Conservation (phyloP, 306 rosid genomes). For the Cucurbita pepo region DNA sequence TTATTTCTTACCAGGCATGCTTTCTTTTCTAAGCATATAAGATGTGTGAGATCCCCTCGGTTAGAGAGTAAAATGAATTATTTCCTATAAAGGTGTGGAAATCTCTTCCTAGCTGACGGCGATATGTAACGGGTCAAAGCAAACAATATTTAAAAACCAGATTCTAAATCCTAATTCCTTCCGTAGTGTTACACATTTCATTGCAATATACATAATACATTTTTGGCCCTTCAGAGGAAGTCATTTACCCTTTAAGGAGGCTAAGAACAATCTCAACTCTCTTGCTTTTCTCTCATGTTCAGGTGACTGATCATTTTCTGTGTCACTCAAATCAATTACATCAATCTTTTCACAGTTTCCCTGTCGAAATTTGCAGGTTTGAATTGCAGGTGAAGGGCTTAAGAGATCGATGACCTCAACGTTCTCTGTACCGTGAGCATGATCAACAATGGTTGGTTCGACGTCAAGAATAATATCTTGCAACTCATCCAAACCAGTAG, state of each 20-base stretch:
- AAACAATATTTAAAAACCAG: background rate
- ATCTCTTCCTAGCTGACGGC: too few species aligned
- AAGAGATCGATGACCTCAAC: slow-evolving; percentile 45
- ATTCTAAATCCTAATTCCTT: background rate
- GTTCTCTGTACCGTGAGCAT: background rate
- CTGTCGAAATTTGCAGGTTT: slow-evolving; percentile 8
- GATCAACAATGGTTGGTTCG: slow-evolving; percentile 10
- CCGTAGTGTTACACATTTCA: background rate
- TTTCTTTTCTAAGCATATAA: too few species aligned
- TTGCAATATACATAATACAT: background rate
- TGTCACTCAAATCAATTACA: slow-evolving; percentile 57
- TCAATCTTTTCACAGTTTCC: slow-evolving; percentile 18
- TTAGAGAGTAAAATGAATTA: too few species aligned
- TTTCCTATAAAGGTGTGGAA: too few species aligned
- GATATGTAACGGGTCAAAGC: background rate
- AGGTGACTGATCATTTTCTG: slow-evolving; percentile 46
- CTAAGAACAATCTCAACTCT: slow-evolving; percentile 48
- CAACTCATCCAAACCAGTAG: slow-evolving; percentile 16
- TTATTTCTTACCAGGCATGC: too few species aligned
- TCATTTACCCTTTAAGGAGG: slow-evolving; percentile 29
- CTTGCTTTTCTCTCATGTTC: slow-evolving; percentile 50
- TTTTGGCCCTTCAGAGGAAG: background rate
- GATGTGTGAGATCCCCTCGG: too few species aligned
- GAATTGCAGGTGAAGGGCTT: slow-evolving; percentile 53
- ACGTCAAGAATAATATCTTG: slow-evolving; percentile 5